Conservation (phyloP, 192 early-diverging fungal genomes). For the Tieghemiomyces parasiticus region DNA sequence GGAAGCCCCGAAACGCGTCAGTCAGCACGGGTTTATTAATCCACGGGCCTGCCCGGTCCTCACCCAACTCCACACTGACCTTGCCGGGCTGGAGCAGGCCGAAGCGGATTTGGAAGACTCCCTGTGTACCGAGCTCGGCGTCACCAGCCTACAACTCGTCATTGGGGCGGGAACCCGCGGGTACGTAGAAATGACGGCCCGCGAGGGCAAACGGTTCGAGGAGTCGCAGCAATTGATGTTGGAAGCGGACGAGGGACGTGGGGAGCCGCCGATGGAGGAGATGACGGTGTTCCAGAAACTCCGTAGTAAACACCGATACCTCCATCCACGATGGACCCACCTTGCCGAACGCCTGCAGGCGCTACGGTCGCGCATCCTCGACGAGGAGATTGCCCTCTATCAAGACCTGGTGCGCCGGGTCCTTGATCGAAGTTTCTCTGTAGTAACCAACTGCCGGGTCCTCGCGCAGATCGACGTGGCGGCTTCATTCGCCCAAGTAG, state of each 20-base stretch:
- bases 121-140: slow-evolving; percentile 19
- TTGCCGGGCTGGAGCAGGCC: slow-evolving; percentile 26
- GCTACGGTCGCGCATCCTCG: slow-evolving; percentile 23
- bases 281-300: slow-evolving; percentile 34
- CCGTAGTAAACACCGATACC: slow-evolving; percentile 35
- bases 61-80: slow-evolving; percentile 20
- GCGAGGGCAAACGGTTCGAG: slow-evolving; percentile 23
- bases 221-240: slow-evolving; percentile 15
- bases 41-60: slow-evolving; percentile 24
- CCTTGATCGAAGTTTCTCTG: slow-evolving; percentile 31
- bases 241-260: too few species aligned
- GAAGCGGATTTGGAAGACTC: slow-evolving; percentile 21
- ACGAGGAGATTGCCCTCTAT: slow-evolving; percentile 36
- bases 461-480: slow-evolving; percentile 55
- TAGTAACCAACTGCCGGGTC: slow-evolving; percentile 40
- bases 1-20: slow-evolving; percentile 25
- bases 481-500: slow-evolving; percentile 40
- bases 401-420: slow-evolving; percentile 28
- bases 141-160: slow-evolving; percentile 25
- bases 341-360: slow-evolving; percentile 36
- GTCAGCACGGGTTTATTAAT: slow-evolving; percentile 35
- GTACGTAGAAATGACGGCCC: slow-evolving; percentile 35
- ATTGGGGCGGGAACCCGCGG: slow-evolving; percentile 25
- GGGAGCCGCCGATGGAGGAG: too few species aligned
- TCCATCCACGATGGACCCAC: slow-evolving; percentile 38